A percentile compares a stretch with the other conserved stretches of the same genome.
These are phyloP conservation scores for Blastobotrys proliferans DNA, from an alignment of 1,139 yeast species.

Conservation along the genomic window DNA sequence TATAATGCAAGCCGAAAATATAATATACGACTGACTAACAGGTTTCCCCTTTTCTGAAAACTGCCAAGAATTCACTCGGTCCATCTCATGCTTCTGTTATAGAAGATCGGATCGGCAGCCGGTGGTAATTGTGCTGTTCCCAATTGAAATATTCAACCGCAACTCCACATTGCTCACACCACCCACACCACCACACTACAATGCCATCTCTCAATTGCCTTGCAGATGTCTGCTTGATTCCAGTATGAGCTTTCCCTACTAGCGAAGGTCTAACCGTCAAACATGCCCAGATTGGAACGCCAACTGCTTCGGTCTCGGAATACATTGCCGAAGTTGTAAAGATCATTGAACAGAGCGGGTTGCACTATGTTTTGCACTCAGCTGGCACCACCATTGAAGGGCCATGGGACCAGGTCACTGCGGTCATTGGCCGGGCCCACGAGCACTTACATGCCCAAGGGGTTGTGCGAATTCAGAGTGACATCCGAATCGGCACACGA, in stretches of 20 bases:
- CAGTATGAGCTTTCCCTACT: constrained; percentile 40
- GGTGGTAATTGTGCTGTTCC: no score
- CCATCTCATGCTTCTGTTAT: no score
- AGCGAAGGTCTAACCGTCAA: constrained; percentile 3
- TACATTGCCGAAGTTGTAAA: constrained; percentile 68
- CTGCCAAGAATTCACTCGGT: no score
- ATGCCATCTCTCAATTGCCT: constrained; percentile 59
- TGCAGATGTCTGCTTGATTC: constrained; percentile 80
- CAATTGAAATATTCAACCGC: no score
- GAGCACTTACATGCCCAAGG: constrained; percentile 65
- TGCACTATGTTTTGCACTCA: constrained; percentile 70
- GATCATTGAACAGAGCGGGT: constrained; percentile 54
- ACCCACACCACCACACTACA: constrained; percentile 8
- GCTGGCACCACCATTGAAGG: constrained; percentile 93
- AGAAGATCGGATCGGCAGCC: no score
- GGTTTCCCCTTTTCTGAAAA: no score
- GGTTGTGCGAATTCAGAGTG: constrained; percentile 74
- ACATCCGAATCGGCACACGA: constrained; percentile 74
- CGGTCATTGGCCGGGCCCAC: constrained; percentile 74
- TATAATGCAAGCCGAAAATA: no score
- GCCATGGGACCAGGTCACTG: constrained; percentile 86
- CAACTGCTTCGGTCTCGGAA: constrained; percentile 70
- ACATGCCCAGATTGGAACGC: constrained; percentile 62
- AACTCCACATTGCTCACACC: no score
- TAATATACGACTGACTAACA: no score